Base-by-base conservation (phyloP, 116 monocot genomes). In the Zostera marina region DNA sequence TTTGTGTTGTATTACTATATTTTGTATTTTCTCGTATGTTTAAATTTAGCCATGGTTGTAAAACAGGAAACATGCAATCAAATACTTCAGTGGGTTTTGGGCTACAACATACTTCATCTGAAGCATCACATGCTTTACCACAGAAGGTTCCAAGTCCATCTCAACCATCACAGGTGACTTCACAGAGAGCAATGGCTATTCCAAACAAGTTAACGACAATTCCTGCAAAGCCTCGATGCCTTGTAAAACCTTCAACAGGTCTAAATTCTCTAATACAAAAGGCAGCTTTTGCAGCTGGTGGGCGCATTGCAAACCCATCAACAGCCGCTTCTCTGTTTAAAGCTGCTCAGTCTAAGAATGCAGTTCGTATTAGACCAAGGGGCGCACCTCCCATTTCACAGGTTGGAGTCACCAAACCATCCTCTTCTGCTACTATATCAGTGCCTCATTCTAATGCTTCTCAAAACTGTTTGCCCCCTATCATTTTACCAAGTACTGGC, bases 211-310 rank as follows among this genome's bases (percentile, higher is more conserved):
- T 32, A 32, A 3, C 32, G 32, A 26, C 51, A 54, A 43, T 56
- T 42, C 58, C 41, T 5, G 70, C 75, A 25, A 77, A 61, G 23
- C 41, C 56, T 9, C 11, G 44, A 9, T 26, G 16, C 23, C 11
- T 63, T 45, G 39, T 14, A 15, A 78, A 70, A 22, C 62, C 67
- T 64, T 55, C 47, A 32, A 43, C 56, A 9, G 68, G 69, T 40
- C 64, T 81, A 48, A 73, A 63, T 40, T 44, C 69, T 41, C 56
- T 63, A 1, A 81, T 88, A 52, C 76, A 88, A 57, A 80, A 77
- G 15, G 83, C 83, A 17, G 88, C 83, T 11, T 61, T 83, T 65
- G 83, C 88, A 47, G 88, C 88, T 57, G 88, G 88, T 6, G 88
- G 83, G 0, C 77, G 88, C 16, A 77, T 88, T 52, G 88, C 80